These are phyloP conservation scores for Colletotrichum godetiae DNA, from an alignment of 2,329 filamentous ascomycete species.

Conservation along the genomic window DNA sequence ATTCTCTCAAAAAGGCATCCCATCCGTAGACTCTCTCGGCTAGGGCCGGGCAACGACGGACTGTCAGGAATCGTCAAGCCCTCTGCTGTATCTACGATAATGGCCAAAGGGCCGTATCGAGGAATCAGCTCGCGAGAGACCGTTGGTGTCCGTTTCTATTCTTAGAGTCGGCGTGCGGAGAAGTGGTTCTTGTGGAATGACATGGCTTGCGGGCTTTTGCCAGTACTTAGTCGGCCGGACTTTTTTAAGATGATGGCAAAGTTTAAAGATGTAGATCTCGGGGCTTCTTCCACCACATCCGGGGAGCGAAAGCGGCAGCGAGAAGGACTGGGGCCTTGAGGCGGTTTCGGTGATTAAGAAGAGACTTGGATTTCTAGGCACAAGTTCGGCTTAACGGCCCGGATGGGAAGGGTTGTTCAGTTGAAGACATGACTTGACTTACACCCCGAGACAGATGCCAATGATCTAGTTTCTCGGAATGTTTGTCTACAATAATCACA, in stretches of 20 bases:
- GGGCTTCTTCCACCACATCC: background rate
- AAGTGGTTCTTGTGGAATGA: background rate
- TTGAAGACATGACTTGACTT: too few relatives aligned
- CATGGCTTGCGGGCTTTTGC: background rate
- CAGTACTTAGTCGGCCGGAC: background rate
- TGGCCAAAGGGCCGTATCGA: background rate
- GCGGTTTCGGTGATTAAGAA: background rate
- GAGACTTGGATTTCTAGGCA: background rate
- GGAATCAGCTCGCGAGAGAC: background rate
- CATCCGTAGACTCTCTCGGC: background rate
- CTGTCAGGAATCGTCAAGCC: background rate
- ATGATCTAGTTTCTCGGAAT: background rate
- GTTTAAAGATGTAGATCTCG: background rate
- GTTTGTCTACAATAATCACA: background rate
- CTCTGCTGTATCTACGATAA: background rate
- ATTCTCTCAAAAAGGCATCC: background rate
- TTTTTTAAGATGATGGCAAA: background rate
- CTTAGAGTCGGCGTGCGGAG: background rate
- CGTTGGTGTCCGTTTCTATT: background rate
- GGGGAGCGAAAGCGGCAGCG: background rate
- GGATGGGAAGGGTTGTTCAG: background rate
- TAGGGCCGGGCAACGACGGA: background rate
- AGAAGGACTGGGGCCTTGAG: background rate
- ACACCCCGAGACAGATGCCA: background rate
- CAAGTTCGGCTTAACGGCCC: background rate